Conservation (phyloP, 2,329 filamentous ascomycete species). For the Fusarium albosuccineum region DNA sequence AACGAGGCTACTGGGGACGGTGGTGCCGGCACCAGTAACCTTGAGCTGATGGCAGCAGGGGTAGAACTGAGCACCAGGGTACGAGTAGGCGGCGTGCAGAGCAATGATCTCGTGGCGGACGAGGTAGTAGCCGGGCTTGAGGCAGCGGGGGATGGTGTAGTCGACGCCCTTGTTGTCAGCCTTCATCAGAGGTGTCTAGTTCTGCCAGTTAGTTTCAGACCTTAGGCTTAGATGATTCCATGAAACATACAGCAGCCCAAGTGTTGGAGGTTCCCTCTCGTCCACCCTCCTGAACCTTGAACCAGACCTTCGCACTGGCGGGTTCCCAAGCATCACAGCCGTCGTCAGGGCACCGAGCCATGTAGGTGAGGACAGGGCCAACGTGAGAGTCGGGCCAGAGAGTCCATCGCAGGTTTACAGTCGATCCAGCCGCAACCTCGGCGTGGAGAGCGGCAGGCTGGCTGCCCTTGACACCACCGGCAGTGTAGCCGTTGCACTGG, state of each 20-base stretch:
- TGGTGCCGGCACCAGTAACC: constrained; percentile 63
- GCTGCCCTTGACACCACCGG: constrained; percentile 61
- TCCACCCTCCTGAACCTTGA: constrained; percentile 66
- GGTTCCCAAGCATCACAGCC: constrained; percentile 65
- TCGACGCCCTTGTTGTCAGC: constrained; percentile 57
- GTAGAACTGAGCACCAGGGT: constrained; percentile 69
- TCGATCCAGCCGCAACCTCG: constrained; percentile 64
- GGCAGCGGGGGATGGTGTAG: constrained; percentile 68
- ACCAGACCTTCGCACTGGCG: constrained; percentile 64
- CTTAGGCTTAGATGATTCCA: accelerated
- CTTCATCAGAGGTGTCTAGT: constrained; percentile 59
- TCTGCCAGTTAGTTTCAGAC: not conserved
- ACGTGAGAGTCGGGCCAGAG: constrained; percentile 63
- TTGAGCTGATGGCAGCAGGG: constrained; percentile 70
- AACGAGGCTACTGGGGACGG: constrained; percentile 58
- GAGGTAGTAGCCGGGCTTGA: constrained; percentile 67
- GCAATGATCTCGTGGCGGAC: constrained; percentile 71
- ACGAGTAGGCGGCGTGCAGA: constrained; percentile 61
- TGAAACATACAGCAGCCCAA: constrained; percentile 58
- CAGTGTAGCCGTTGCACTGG: constrained; percentile 68
- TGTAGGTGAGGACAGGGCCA: constrained; percentile 70
- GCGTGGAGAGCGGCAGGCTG: constrained; percentile 67
- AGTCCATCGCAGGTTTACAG: constrained; percentile 68
- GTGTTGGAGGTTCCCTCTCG: constrained; percentile 63
- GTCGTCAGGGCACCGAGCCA: constrained; percentile 68